Percentiles rank a stretch among this genome's conserved stretches.
These are phyloP conservation scores for Citrullus amarus DNA, from an alignment of 306 rosid species.

Conservation along the genomic window DNA sequence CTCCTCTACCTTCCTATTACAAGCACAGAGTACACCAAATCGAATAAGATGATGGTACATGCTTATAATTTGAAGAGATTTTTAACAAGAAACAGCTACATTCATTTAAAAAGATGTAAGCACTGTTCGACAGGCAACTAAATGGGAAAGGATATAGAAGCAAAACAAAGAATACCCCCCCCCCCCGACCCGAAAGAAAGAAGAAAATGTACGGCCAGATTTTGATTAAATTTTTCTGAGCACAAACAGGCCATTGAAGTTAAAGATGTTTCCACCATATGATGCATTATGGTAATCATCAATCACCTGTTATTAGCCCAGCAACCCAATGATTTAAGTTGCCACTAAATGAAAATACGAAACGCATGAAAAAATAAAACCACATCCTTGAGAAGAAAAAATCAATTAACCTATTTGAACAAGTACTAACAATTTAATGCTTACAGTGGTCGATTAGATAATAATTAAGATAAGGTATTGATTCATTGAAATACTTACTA, in stretches of 20 bases:
- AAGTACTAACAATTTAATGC: neutral
- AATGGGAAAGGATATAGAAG: neutral
- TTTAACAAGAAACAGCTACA: neutral
- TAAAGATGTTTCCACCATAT: neutral
- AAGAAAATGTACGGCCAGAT: neutral
- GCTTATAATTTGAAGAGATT: neutral
- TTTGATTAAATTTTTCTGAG: neutral
- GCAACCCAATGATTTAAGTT: neutral
- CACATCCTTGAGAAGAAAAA: neutral
- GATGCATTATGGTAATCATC: neutral
- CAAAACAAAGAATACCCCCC: neutral
- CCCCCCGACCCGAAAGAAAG: neutral
- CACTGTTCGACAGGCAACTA: neutral
- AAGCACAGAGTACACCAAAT: neutral
- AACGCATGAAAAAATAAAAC: neutral
- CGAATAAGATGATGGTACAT: neutral
- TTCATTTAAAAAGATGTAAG: neutral
- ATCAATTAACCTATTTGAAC: neutral
- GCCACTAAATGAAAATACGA: neutral
- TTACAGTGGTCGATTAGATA: neutral
- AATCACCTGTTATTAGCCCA: neutral
- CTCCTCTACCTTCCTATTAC: neutral
- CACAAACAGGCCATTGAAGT: neutral
- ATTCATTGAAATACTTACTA: conserved; percentile 42
- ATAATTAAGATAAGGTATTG: neutral